Base-by-base conservation (phyloP, 2,329 filamentous ascomycete genomes). In the Aspergillus sp. region DNA sequence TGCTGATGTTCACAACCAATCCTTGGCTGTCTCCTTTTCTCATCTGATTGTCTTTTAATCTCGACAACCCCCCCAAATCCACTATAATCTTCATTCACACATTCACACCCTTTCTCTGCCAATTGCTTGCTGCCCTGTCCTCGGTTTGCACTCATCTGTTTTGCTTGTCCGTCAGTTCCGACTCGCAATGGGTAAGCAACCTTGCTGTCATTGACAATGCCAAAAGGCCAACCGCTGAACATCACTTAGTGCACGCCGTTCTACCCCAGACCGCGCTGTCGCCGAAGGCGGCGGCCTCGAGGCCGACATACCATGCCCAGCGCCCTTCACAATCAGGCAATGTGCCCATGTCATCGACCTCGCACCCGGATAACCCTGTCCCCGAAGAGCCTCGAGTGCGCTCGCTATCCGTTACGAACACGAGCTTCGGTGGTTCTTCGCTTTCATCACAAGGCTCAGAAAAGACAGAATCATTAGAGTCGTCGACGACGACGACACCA, bases 311-410 rank as follows among this genome's bases (percentile, higher is more conserved):
- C 27, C 27, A 31, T 44, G 58, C 64, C 49, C 62, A 62, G 40
- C 64, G 68, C 27, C 27, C 27, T 62, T 60, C 62, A 40, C 68
- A 68, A 14, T 66, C 68, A 45, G 64, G 65, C 54, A 65, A 62
- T 19, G 69, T 75, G 44, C 75, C 74, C 12, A 61, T 71, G 55
- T 75, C 77, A 5, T 66, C 71, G 14, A 79, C 76, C 51, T 80
- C 76, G 37, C 78, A 80, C 59, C 78, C 79, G 14, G 69, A 75
- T 50, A 76, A 80, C 62, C 78, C 78, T 12, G 73, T 81, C 52
- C 79, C 79, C 4, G 75, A 80, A 70, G 79, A 80, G 62, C 79
- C 78, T 52, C 70, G 66, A 4, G 70, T 75, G 15, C 70, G 71
- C 45, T 71, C 73, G 11, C 62, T 76, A 14, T 73, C 71, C 24